Evolutionary conservation across 306 rosid species (phyloP).

Genomic region (Inga laurina): DNA sequence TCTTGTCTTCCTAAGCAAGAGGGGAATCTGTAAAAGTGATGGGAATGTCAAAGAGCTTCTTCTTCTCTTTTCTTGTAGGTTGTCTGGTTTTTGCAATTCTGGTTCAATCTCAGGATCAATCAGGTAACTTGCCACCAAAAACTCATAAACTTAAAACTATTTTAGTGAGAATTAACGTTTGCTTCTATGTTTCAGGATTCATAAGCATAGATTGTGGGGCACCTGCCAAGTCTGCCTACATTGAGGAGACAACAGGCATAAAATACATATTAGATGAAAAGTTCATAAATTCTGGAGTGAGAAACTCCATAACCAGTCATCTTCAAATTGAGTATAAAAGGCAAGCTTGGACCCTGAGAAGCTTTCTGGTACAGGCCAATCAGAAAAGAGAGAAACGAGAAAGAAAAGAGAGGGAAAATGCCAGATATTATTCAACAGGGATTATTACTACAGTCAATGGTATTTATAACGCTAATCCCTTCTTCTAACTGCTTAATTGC

Average conservation of each 20-base stretch:
- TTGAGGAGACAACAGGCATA: conserved; percentile 24
- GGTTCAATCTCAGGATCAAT: conserved; percentile 49
- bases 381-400: too few relatives aligned
- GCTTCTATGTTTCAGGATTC: conserved; percentile 36
- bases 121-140: conserved; percentile 40
- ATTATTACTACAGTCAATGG: too few relatives aligned
- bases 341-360: conserved; percentile 29
- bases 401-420: too few relatives aligned
- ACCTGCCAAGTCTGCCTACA: conserved; percentile 23
- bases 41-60: conserved; percentile 9
- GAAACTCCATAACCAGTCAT: background rate
- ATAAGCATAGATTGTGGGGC: conserved; percentile 55
- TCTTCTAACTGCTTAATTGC: too few relatives aligned
- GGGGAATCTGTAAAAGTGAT: background rate
- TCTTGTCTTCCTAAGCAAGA: background rate
- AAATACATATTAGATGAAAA: conserved; percentile 47
- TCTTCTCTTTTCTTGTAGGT: conserved; percentile 19
- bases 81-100: conserved; percentile 18
- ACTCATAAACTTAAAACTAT: background rate
- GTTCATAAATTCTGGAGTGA: conserved; percentile 39
- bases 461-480: too few relatives aligned
- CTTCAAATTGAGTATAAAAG: background rate
- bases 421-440: too few relatives aligned
- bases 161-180: background rate
- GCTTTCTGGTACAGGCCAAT: too few relatives aligned